A percentile compares a stretch with the other conserved stretches of the same genome.
Conservation (phyloP, 2,329 filamentous ascomycete genomes). For the Dactylonectria macrodidyma region DNA sequence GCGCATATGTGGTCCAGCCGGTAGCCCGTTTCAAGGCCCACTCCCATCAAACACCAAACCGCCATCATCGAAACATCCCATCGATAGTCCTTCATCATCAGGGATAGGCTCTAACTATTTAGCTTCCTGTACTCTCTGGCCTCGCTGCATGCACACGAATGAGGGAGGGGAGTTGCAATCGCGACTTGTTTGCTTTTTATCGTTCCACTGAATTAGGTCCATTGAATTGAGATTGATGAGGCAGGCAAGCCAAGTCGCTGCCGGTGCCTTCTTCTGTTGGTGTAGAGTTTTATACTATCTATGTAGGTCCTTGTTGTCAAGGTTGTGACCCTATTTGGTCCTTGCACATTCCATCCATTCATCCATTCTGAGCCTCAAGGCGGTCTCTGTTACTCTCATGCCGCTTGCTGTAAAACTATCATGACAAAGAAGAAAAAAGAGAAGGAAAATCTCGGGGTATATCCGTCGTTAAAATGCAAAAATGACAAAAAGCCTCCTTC, state of each 20-base stretch:
- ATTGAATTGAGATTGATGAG: constrained; percentile 27
- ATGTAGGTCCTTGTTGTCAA: constrained; percentile 20
- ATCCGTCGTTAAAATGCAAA: constrained; percentile 50
- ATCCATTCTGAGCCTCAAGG: constrained; percentile 28
- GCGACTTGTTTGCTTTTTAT: constrained; percentile 31
- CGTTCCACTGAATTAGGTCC: constrained; percentile 29
- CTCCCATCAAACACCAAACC: constrained; percentile 9
- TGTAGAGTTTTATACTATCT: constrained; percentile 26
- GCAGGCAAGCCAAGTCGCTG: constrained; percentile 19
- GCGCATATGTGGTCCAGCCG: constrained; percentile 4
- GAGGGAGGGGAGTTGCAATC: not conserved
- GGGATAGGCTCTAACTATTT: not conserved
- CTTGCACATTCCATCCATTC: constrained; percentile 28
- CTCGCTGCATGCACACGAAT: not conserved
- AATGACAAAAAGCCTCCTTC: constrained; percentile 39
- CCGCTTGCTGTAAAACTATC: constrained; percentile 36
- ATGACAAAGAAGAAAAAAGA: constrained; percentile 34
- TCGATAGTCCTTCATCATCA: not conserved
- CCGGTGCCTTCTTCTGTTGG: constrained; percentile 28
- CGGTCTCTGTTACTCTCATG: constrained; percentile 28
- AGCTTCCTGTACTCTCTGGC: not conserved
- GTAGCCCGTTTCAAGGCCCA: constrained; percentile 2
- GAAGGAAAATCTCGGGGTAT: constrained; percentile 48
- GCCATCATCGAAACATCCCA: constrained; percentile 4
- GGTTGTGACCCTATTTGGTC: constrained; percentile 25